Percentiles rank a stretch among this genome's conserved stretches.
phyloP scores from a whole-genome alignment of 78 protist species.

The Protostelium mycophagum region DNA sequence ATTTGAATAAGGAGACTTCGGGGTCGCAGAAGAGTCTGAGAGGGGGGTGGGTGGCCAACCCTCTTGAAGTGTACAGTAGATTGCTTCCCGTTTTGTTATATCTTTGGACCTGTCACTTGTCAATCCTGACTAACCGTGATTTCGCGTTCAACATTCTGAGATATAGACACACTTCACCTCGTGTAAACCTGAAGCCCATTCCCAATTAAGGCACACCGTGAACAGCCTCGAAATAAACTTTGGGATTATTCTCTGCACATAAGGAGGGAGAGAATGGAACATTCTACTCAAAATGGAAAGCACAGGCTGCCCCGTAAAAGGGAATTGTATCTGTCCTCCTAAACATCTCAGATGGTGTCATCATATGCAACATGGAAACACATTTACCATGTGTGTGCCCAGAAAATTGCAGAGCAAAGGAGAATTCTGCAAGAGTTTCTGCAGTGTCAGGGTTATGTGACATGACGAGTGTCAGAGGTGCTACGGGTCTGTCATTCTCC shows the following conservation, averaged over 20 bases:
- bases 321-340: neutral
- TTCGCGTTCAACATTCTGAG: neutral
- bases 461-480: neutral
- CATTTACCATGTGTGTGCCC: neutral
- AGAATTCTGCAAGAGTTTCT: neutral
- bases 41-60: neutral
- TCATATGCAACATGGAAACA: no score
- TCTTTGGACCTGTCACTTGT: neutral
- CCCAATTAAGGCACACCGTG: neutral
- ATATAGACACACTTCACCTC: neutral
- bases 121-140: neutral
- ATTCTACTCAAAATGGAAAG: neutral
- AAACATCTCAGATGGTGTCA: neutral
- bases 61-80: neutral
- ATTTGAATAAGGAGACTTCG: neutral
- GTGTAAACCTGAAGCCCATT: neutral
- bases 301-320: neutral
- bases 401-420: neutral
- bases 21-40: neutral
- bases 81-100: neutral
- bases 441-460: neutral
- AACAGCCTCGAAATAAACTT: neutral
- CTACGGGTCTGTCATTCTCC: neutral
- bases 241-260: neutral
- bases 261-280: neutral